Conservation (phyloP, 1,284 basidiomycete genomes). For the Pterulicium gracile region DNA sequence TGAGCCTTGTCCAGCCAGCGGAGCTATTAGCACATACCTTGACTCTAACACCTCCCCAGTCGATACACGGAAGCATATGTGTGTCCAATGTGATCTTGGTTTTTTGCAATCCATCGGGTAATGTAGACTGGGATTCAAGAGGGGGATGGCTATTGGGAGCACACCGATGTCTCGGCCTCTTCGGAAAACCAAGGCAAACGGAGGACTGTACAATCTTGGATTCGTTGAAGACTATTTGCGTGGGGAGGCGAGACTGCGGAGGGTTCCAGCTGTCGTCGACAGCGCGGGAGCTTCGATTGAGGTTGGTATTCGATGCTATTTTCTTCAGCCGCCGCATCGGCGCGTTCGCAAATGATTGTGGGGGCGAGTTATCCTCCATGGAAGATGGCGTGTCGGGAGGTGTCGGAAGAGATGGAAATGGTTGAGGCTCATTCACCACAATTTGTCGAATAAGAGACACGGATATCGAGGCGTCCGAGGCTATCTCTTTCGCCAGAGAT, state of each 20-base stretch:
- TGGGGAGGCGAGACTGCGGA: conserved; percentile 37
- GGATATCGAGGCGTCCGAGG: conserved; percentile 55
- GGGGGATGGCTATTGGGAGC: conserved; percentile 30
- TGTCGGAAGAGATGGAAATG: conserved; percentile 22
- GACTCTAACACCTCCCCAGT: conserved; percentile 54
- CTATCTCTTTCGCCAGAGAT: conserved; percentile 47
- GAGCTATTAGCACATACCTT: conserved; percentile 33
- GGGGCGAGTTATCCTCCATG: background rate
- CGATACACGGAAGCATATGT: conserved; percentile 51
- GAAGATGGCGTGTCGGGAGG: conserved; percentile 33
- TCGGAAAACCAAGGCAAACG: conserved; percentile 55
- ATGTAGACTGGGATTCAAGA: conserved; percentile 29
- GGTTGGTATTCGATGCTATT: background rate
- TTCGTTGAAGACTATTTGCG: conserved; percentile 30
- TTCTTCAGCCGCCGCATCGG: background rate
- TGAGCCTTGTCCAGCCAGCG: conserved; percentile 6
- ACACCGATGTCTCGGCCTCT: conserved; percentile 40
- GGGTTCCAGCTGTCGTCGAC: conserved; percentile 14
- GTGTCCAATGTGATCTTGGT: conserved; percentile 40
- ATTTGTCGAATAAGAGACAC: conserved; percentile 51
- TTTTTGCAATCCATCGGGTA: conserved; percentile 60
- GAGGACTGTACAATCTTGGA: conserved; percentile 39
- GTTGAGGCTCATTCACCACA: conserved; percentile 27
- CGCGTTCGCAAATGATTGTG: background rate
- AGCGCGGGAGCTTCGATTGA: conserved; percentile 7